Base-by-base conservation (phyloP, 192 early-diverging fungal species). In the Coemansia sp. region DNA sequence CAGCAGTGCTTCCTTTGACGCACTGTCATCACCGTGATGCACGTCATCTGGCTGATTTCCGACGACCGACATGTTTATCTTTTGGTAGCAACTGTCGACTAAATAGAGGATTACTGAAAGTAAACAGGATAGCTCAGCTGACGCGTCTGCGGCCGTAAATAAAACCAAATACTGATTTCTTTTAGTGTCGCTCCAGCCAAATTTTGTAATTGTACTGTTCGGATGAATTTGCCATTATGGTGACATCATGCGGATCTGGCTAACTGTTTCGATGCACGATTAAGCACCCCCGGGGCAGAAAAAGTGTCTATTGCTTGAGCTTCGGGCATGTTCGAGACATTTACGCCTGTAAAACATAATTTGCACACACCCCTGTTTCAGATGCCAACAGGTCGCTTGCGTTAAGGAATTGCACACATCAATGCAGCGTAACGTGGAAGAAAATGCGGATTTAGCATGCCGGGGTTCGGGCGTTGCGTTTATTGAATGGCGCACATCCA, bases 1-100 rank as follows among this genome's bases (percentile, higher is more conserved):
- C 43, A 82, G 65, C 56, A 51, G 67, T 0, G 79, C 74, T 45
- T 58, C 56, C n/a, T 58, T 58, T 11, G 51, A 53, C 22, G 24
- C 22, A 14, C 3, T 24, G 21, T 51, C 49, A 45, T 5, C n/a
- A 5, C 5, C 43, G n/a, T 4, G 15, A n/a, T 71, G 61, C 21
- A 29, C 0, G 14, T n/a, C 41, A 11, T 43, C 41, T 43, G 41
- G 35, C 38, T 63, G 45, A 17, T 21, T 5, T 19, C 47, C 37
- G 10, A 25, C 7, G 22, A 56, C 52, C 11, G 64, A 66, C 56
- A 57, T 66, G 17, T 2, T 15, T 52, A 49, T 22, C 19, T 17
- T 19, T 21, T 49, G 0, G n/a, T 49, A 19, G 47, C 17, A 49
- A 43, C 4, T 11, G 41, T 11, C 14, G 24, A 49, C 49, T 63